Percentiles rank a stretch among this genome's conserved stretches.
These are phyloP conservation scores for Smallanthus sonchifolius DNA, from an alignment of 129 eudicot genomes.

Conservation along the genomic window DNA sequence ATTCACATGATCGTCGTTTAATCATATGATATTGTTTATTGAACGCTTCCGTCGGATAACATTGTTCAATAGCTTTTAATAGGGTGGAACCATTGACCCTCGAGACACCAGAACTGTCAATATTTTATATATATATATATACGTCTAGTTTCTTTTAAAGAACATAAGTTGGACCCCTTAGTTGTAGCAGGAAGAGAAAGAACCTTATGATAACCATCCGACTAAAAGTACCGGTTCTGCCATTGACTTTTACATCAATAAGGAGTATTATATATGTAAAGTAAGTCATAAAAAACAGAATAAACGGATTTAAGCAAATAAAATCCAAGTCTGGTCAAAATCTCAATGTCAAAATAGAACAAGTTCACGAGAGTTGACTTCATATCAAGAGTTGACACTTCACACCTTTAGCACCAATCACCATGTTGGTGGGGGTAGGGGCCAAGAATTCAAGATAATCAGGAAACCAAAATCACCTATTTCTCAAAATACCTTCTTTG, in stretches of 20 bases:
- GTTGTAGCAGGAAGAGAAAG: no score
- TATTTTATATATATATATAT: no score
- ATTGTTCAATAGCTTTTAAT: not conserved
- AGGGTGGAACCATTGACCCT: no score
- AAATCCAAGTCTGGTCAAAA: not conserved
- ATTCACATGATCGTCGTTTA: no score
- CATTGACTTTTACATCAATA: not conserved
- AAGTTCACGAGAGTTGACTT: conserved; percentile 23
- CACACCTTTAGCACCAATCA: conserved; percentile 1
- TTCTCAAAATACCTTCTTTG: conserved; percentile 19
- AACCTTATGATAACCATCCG: no score
- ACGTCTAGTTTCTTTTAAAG: no score
- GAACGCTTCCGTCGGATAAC: not conserved
- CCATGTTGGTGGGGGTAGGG: not conserved
- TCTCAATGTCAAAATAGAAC: conserved; percentile 24
- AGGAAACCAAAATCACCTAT: conserved; percentile 1
- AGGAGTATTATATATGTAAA: not conserved
- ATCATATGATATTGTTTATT: not conserved
- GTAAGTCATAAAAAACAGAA: not conserved
- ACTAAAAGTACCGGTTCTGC: no score
- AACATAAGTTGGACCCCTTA: no score
- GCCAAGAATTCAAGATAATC: conserved; percentile 5
- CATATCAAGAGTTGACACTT: conserved; percentile 27
- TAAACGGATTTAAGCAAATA: not conserved
- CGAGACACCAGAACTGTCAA: no score